phyloP scores from a whole-genome alignment of 1,284 basidiomycete species.

The Hortiboletus rubellus region DNA sequence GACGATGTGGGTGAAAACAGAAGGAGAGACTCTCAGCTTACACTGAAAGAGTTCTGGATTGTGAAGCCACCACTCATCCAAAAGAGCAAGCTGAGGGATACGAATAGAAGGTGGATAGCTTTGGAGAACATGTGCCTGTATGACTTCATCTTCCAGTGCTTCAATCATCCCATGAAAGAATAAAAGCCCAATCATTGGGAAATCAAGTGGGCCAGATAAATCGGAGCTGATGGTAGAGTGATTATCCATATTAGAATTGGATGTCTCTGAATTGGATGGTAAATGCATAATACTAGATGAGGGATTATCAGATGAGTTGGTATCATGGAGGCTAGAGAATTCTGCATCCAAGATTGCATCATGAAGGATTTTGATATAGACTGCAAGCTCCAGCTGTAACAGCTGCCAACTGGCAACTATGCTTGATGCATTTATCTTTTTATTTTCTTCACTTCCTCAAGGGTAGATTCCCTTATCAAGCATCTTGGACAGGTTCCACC shows the following conservation, averaged over 20 bases:
- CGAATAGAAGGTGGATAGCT: background rate
- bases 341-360: background rate
- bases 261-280: no score
- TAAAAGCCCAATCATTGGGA: background rate
- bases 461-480: no score
- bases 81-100: conserved; percentile 6
- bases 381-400: background rate
- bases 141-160: conserved; percentile 4
- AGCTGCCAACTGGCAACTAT: no score
- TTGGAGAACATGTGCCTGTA: background rate
- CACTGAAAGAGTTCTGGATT: conserved; percentile 22
- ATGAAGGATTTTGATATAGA: background rate
- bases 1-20: conserved; percentile 27
- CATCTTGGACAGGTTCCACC: no score
- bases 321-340: background rate
- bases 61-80: conserved; percentile 15
- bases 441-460: no score
- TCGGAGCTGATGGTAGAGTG: no score
- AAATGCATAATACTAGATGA: no score
- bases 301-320: background rate
- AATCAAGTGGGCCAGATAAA: background rate
- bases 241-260: no score
- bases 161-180: background rate
- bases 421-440: no score
- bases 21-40: conserved; percentile 30